These are phyloP conservation scores for Verticillium albo-atrum DNA, from an alignment of 2,329 filamentous ascomycete genomes.

Conservation along the genomic window DNA sequence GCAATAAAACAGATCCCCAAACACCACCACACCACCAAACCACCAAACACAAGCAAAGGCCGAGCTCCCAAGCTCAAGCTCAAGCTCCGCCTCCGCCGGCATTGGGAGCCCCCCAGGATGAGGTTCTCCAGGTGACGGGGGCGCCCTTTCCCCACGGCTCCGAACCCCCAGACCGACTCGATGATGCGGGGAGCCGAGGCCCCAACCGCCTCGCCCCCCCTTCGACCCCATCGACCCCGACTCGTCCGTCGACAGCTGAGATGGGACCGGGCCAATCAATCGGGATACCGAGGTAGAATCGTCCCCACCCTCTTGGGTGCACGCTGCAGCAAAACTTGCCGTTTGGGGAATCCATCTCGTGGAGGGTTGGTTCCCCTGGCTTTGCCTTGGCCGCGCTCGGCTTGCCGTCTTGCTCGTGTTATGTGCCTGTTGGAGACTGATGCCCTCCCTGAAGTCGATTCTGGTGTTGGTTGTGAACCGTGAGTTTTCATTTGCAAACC, in stretches of 20 bases:
- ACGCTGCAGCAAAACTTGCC: neutral
- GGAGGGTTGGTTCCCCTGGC: neutral
- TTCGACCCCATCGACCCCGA: too few relatives aligned
- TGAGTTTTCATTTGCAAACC: too few relatives aligned
- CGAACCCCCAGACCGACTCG: conserved; percentile 3
- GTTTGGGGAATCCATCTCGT: conserved; percentile 1
- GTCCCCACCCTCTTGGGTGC: neutral
- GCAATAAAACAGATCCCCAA: neutral
- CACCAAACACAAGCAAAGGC: too few relatives aligned
- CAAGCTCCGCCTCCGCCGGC: too few relatives aligned
- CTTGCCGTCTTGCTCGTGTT: too few relatives aligned
- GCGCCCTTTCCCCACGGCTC: neutral
- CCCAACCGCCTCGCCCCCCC: conserved; percentile 1
- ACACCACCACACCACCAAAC: too few relatives aligned
- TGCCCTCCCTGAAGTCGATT: too few relatives aligned
- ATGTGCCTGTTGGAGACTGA: too few relatives aligned
- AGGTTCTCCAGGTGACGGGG: conserved; percentile 12
- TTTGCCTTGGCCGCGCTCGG: neutral
- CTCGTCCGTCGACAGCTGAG: neutral
- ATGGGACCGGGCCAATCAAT: neutral
- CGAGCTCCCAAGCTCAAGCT: too few relatives aligned
- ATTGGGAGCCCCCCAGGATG: neutral
- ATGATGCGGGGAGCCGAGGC: conserved; percentile 7
- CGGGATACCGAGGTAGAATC: neutral
- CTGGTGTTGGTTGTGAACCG: too few relatives aligned